phyloP scores from a whole-genome alignment of 2,329 filamentous ascomycete genomes.

The Magnaporthiopsis poae region DNA sequence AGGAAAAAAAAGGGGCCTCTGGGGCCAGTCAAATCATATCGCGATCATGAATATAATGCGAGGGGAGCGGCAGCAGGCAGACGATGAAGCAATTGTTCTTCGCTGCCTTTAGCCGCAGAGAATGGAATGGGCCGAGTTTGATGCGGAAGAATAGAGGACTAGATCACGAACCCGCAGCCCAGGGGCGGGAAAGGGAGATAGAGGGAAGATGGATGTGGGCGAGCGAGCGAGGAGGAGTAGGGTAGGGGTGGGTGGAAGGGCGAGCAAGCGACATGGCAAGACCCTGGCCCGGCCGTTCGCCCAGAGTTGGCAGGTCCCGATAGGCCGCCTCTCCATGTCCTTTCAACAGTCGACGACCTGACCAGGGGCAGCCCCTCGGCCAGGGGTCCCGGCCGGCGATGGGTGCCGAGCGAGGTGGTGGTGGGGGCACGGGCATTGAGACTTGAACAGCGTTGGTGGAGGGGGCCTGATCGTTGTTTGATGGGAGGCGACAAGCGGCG shows the following conservation, averaged over 20 bases:
- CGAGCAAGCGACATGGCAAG: slow-evolving; percentile 10
- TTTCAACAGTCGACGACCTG: too few species aligned
- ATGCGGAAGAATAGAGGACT: slow-evolving; percentile 19
- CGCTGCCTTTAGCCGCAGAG: not conserved
- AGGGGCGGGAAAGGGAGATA: slow-evolving; percentile 13
- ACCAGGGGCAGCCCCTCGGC: too few species aligned
- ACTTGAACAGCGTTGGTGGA: slow-evolving; percentile 15
- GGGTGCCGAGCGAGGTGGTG: too few species aligned
- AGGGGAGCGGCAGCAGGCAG: not conserved
- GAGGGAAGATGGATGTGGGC: slow-evolving; percentile 10
- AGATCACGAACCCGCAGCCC: slow-evolving; percentile 8
- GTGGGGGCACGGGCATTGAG: slow-evolving; percentile 17
- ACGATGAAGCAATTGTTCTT: slow-evolving; percentile 2
- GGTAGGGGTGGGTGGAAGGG: not conserved
- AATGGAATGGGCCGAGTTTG: slow-evolving; percentile 11
- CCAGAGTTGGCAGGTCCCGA: not conserved
- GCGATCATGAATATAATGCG: slow-evolving; percentile 26
- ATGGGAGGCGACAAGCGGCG: slow-evolving; percentile 16
- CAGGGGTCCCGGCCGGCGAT: too few species aligned
- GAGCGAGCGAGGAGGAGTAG: slow-evolving; percentile 7
- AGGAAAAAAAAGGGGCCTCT: slow-evolving; percentile 25
- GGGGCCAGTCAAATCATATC: slow-evolving; percentile 29
- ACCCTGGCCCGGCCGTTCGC: not conserved
- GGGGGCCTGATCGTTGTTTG: slow-evolving; percentile 22
- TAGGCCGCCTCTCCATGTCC: too few species aligned